Evolutionary conservation across 768 basidiomycete genomes (phyloP).

Genomic region (Trametes sanguinea): DNA sequence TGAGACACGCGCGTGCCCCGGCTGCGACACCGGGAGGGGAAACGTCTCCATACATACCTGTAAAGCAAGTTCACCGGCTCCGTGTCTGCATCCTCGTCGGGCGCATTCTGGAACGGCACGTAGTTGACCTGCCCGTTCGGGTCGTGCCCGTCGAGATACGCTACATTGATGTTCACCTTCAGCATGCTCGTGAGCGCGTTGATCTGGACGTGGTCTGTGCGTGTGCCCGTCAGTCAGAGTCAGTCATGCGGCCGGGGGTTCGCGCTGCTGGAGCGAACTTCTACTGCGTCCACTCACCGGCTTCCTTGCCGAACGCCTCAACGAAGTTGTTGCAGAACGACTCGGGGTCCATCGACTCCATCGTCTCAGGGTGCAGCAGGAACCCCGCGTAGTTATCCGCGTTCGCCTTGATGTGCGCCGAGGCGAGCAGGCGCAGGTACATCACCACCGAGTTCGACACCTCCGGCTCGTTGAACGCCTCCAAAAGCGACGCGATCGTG

Average conservation of each 20-base stretch:
- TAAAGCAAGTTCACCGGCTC: slow-evolving; percentile 72
- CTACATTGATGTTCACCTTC: slow-evolving; percentile 66
- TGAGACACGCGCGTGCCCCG: neutral
- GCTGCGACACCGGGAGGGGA: neutral
- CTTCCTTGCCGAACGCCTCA: slow-evolving; percentile 76
- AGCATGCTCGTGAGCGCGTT: slow-evolving; percentile 72
- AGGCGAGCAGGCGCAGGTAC: slow-evolving; percentile 81
- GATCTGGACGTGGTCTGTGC: slow-evolving; percentile 78
- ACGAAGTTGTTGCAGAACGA: slow-evolving; percentile 80
- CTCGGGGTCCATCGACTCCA: slow-evolving; percentile 52
- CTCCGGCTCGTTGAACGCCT: slow-evolving; percentile 55
- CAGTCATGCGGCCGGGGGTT: neutral
- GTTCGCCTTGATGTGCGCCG: slow-evolving; percentile 74
- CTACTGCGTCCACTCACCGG: slow-evolving; percentile 45
- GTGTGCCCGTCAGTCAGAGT: neutral
- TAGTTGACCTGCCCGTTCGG: slow-evolving; percentile 59
- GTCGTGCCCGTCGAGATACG: slow-evolving; percentile 75
- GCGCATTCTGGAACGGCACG: slow-evolving; percentile 59
- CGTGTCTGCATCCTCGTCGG: slow-evolving; percentile 29
- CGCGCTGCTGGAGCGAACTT: neutral
- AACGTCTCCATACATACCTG: slow-evolving; percentile 59
- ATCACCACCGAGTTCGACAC: slow-evolving; percentile 75
- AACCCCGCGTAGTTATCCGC: slow-evolving; percentile 66
- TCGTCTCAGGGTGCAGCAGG: slow-evolving; percentile 74
- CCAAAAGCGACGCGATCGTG: slow-evolving; percentile 43